Evolutionary conservation across 1,284 basidiomycete genomes (phyloP).

Genomic region (Ganoderma boninense): DNA sequence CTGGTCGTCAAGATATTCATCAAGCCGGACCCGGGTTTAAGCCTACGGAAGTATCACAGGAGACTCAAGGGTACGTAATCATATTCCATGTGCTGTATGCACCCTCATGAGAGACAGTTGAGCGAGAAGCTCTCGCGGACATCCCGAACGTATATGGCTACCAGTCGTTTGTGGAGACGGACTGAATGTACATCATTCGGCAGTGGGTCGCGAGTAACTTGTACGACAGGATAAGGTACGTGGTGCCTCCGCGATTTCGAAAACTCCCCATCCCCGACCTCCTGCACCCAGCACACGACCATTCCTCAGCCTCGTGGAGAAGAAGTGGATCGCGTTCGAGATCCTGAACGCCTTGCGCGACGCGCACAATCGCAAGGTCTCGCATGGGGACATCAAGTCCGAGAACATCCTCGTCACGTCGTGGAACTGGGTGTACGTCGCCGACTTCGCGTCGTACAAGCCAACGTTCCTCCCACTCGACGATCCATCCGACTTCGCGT

Average conservation of each 20-base stretch:
- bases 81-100: background rate
- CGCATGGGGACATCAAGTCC: conserved; percentile 98
- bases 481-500: conserved; percentile 97
- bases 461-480: conserved; percentile 95
- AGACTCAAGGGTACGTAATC: conserved; percentile 65
- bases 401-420: conserved; percentile 98
- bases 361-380: conserved; percentile 82
- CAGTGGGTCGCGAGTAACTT: conserved; percentile 96
- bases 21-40: conserved; percentile 76
- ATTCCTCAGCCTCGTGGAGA: conserved; percentile 91
- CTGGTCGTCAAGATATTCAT: conserved; percentile 85
- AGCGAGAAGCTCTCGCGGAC: conserved; percentile 86
- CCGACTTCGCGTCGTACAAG: conserved; percentile 98
- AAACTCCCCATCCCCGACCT: background rate
- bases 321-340: conserved; percentile 99
- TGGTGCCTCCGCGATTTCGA: background rate
- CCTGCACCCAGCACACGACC: conserved; percentile 85
- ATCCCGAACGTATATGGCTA: conserved; percentile 92
- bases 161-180: conserved; percentile 93
- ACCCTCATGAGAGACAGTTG: conserved; percentile 55
- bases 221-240: conserved; percentile 97
- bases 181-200: conserved; percentile 93
- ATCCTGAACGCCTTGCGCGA: conserved; percentile 88
- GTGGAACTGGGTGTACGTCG: conserved; percentile 95
- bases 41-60: conserved; percentile 67